Percentiles rank a stretch among this genome's conserved stretches.
phyloP scores from a whole-genome alignment of 768 basidiomycete genomes.

The Amylocystis lapponica region DNA sequence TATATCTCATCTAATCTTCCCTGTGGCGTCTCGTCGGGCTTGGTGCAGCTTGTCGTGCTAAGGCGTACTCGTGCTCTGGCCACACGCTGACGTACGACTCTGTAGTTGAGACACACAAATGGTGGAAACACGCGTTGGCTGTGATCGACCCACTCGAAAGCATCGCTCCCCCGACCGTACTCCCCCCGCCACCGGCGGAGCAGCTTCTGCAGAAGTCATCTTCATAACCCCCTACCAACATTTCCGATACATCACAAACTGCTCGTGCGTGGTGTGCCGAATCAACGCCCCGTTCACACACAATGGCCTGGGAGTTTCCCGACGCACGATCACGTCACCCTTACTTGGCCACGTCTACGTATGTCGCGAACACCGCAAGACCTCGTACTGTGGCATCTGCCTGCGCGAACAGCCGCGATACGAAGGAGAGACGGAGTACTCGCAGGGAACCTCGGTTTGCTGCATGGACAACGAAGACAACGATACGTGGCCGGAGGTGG shows the following conservation, averaged over 20 bases:
- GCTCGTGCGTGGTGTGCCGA: slow-evolving; percentile 62
- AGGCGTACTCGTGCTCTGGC: slow-evolving; percentile 7
- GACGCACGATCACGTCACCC: slow-evolving; percentile 37
- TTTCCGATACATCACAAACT: slow-evolving; percentile 50
- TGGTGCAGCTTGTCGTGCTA: slow-evolving; percentile 10
- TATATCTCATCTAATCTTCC: neutral
- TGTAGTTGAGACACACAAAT: slow-evolving; percentile 62
- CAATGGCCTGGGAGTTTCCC: slow-evolving; percentile 46
- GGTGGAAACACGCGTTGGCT: slow-evolving; percentile 62
- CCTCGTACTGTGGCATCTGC: slow-evolving; percentile 62
- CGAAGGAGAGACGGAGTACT: slow-evolving; percentile 32
- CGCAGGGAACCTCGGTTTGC: slow-evolving; percentile 31
- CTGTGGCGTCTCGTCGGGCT: no score
- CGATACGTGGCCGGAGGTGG: slow-evolving; percentile 57
- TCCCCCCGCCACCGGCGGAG: slow-evolving; percentile 23
- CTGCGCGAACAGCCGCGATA: slow-evolving; percentile 52
- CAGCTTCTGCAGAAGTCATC: slow-evolving; percentile 13
- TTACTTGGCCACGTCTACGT: slow-evolving; percentile 42
- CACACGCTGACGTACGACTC: neutral
- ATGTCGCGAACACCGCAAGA: slow-evolving; percentile 62
- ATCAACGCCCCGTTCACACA: slow-evolving; percentile 52
- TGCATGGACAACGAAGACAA: slow-evolving; percentile 71
- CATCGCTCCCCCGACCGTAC: slow-evolving; percentile 41
- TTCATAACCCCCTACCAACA: slow-evolving; percentile 48
- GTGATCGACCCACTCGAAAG: slow-evolving; percentile 61